Conservation (phyloP, 176 grass and related monocot genomes). For the Lolium multiflorum region DNA sequence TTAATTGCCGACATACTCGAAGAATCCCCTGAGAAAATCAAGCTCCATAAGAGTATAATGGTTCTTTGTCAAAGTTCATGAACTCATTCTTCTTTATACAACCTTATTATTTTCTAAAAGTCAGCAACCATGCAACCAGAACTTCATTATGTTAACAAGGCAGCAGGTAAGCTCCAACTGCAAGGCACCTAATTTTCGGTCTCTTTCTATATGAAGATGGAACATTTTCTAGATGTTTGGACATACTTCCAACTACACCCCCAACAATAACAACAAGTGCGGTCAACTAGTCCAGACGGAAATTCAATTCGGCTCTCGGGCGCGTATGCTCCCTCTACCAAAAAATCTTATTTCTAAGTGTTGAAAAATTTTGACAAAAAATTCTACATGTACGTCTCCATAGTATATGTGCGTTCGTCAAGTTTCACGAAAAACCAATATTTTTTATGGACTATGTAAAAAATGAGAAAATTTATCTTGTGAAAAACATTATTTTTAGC, state of each 20-base stretch:
- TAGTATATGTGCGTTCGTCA: too few relatives aligned
- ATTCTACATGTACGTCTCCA: too few relatives aligned
- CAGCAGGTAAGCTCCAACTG: conserved; percentile 22
- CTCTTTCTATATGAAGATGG: not conserved
- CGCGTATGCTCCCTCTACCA: too few relatives aligned
- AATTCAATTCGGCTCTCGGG: too few relatives aligned
- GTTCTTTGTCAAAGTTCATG: not conserved
- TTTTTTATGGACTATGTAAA: too few relatives aligned
- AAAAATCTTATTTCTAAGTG: too few relatives aligned
- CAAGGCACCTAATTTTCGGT: not conserved
- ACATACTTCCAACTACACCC: not conserved
- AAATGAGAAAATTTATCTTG: too few relatives aligned
- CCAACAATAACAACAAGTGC: conserved; percentile 7
- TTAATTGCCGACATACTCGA: not conserved
- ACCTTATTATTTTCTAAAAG: not conserved
- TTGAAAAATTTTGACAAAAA: too few relatives aligned
- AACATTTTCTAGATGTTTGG: conserved; percentile 14
- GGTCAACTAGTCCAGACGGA: conserved; percentile 12
- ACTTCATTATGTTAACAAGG: not conserved
- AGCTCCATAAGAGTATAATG: not conserved
- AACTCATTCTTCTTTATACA: not conserved
- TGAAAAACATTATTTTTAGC: too few relatives aligned
- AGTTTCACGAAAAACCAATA: too few relatives aligned
- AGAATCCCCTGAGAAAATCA: not conserved
- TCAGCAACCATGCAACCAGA: conserved; percentile 37